phyloP scores from a whole-genome alignment of 1,139 yeast species.

The Debaryomycetaceae sp. region DNA sequence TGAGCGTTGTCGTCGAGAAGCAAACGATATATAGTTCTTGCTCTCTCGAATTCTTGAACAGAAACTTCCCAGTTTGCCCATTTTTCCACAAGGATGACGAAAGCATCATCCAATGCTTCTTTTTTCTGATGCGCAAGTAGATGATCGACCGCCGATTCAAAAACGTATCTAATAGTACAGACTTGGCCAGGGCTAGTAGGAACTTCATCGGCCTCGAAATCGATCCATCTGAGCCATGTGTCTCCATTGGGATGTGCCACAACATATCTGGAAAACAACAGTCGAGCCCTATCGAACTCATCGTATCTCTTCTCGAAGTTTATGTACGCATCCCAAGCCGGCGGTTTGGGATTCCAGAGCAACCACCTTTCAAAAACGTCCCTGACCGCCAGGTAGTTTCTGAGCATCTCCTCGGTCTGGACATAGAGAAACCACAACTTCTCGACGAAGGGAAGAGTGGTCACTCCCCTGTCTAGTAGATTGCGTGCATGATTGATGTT shows the following conservation, averaged over 20 bases:
- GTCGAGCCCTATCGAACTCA: slow-evolving; percentile 56
- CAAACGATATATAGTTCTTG: slow-evolving; percentile 56
- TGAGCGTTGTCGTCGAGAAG: slow-evolving; percentile 36
- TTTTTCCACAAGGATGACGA: slow-evolving; percentile 25
- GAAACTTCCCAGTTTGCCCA: slow-evolving; percentile 79
- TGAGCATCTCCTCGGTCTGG: slow-evolving; percentile 76
- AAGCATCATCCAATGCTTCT: slow-evolving; percentile 16
- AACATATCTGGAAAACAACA: slow-evolving; percentile 56
- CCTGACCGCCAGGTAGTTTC: slow-evolving; percentile 61
- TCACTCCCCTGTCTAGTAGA: slow-evolving; percentile 73
- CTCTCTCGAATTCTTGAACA: slow-evolving; percentile 62
- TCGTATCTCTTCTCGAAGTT: slow-evolving; percentile 68
- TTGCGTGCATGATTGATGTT: slow-evolving; percentile 89
- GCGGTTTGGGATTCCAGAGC: slow-evolving; percentile 61
- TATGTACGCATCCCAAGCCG: slow-evolving; percentile 75
- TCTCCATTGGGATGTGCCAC: slow-evolving; percentile 47
- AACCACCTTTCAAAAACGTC: slow-evolving; percentile 78
- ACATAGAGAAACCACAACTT: slow-evolving; percentile 85
- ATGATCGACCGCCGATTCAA: slow-evolving; percentile 63
- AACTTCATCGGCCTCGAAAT: slow-evolving; percentile 25
- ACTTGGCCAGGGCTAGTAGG: slow-evolving; percentile 10
- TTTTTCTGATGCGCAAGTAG: slow-evolving; percentile 20
- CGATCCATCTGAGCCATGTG: slow-evolving; percentile 59
- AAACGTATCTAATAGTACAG: slow-evolving; percentile 56
- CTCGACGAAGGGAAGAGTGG: slow-evolving; percentile 70